Conservation (phyloP, 768 basidiomycete species). For the Lentinula aciculospora region DNA sequence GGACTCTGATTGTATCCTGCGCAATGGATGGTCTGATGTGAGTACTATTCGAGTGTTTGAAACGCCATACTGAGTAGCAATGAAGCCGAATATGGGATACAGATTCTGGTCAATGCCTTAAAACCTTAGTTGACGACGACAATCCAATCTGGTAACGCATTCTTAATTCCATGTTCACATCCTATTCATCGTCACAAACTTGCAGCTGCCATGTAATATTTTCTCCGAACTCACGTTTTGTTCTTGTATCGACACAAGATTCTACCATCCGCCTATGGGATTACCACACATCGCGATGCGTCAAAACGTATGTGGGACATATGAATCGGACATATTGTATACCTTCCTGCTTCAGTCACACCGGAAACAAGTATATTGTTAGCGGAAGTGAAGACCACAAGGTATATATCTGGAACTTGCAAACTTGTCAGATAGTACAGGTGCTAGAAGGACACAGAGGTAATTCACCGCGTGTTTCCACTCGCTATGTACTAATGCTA, state of each 20-base stretch:
- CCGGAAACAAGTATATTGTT: slow-evolving; percentile 64
- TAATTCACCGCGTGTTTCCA: slow-evolving; percentile 19
- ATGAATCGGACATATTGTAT: slow-evolving; percentile 82
- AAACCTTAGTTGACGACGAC: slow-evolving; percentile 94
- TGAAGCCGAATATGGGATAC: slow-evolving; percentile 95
- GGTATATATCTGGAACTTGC: slow-evolving; percentile 86
- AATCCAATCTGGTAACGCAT: slow-evolving; percentile 77
- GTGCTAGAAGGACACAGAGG: slow-evolving; percentile 78
- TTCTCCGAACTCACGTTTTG: slow-evolving; percentile 87
- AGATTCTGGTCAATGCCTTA: slow-evolving; percentile 94
- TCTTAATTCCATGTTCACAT: slow-evolving; percentile 9
- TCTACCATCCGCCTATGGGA: slow-evolving; percentile 95
- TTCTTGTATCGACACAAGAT: slow-evolving; percentile 90
- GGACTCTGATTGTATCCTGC: slow-evolving; percentile 89
- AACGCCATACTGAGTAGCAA: slow-evolving; percentile 2
- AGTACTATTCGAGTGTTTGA: slow-evolving; percentile 19
- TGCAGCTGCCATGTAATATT: slow-evolving; percentile 81
- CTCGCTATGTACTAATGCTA: neutral
- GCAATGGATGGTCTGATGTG: slow-evolving; percentile 98
- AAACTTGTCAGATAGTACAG: slow-evolving; percentile 72
- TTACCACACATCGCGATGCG: slow-evolving; percentile 82
- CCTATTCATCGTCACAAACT: neutral
- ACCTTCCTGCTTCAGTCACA: slow-evolving; percentile 58
- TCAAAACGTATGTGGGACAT: slow-evolving; percentile 91
- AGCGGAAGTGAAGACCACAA: slow-evolving; percentile 90